Evolutionary conservation across 768 basidiomycete species (phyloP), one percentile per base, ranked within the genome.

Genomic region (Suillus subalutaceus): DNA sequence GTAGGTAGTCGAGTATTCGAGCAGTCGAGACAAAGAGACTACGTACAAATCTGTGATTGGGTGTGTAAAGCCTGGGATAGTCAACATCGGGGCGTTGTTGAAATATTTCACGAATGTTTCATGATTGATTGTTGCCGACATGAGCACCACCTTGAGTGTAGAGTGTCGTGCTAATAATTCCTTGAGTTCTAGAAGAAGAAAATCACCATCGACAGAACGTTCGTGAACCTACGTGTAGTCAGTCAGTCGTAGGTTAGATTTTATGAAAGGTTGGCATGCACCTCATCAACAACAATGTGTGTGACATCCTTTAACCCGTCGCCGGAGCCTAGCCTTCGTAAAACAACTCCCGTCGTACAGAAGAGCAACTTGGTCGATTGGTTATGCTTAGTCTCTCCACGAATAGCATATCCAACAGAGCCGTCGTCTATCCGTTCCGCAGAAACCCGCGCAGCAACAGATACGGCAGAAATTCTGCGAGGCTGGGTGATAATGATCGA

Each of bases 101-200:
- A 97, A 97, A 75, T 98, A 98, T 64, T 85, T 83, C 58, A 89
- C 80, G 70, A 95, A 96, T n/a, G 83, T 86, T 68, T 92, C 84
- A 66, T 95, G 93, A 72, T 97, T 96, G 77, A 97, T 96, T 0
- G 96, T 98, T 6, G 96, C 96, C 40, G 92, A 94, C 95, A 97
- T 97, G 56, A 97, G 83, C 26, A 96, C 79, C 26, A 98, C 83
- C 74, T 92, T 96, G 70, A 97, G 83, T 2, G 75, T 84, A 26
- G 81, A 78, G 71, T 94, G 89, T 23, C 74, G 82, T 67, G 80
- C 79, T 55, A 97, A 76, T 16, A 97, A 79, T 70, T 94, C 91
- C 66, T 89, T 88, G 32, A 97, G 80, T 73, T 96, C 90, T 6
- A 97, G 84, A 2, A 98, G 83, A 53, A 98, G 80, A 70, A 98